phyloP scores from a whole-genome alignment of 2,329 filamentous ascomycete species.

The Diaporthe velutina region DNA sequence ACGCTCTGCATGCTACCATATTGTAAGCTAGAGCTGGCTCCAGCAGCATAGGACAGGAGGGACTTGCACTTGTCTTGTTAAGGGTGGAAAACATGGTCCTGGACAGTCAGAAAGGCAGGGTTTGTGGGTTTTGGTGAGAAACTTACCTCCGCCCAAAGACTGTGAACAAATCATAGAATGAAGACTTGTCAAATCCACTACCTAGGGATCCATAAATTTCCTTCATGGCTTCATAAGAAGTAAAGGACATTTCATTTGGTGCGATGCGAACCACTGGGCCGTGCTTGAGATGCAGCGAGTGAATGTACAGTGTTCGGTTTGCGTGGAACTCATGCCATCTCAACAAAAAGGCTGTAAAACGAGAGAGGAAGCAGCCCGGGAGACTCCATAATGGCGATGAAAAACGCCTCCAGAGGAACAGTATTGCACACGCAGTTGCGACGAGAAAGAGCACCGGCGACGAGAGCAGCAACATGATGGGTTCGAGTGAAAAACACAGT shows the following conservation, averaged over 20 bases:
- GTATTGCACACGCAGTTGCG: background rate
- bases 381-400: slow-evolving; percentile 55
- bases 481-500: background rate
- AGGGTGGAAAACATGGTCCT: slow-evolving; percentile 72
- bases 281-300: slow-evolving; percentile 65
- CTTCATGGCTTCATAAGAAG: slow-evolving; percentile 67
- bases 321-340: slow-evolving; percentile 70
- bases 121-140: background rate
- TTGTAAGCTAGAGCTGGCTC: background rate
- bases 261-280: slow-evolving; percentile 69
- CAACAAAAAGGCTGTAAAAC: slow-evolving; percentile 64
- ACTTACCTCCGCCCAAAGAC: slow-evolving; percentile 62
- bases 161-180: slow-evolving; percentile 73
- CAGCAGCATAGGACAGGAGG: background rate
- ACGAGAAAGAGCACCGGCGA: background rate
- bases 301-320: slow-evolving; percentile 66
- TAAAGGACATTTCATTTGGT: slow-evolving; percentile 71
- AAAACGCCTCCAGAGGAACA: background rate
- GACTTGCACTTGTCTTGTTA: slow-evolving; percentile 56
- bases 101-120: background rate
- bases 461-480: background rate
- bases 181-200: slow-evolving; percentile 74
- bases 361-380: slow-evolving; percentile 62
- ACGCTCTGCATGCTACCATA: slow-evolving; percentile 68
- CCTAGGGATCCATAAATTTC: slow-evolving; percentile 73